phyloP scores from a whole-genome alignment of 78 protist species.

The Protostelium mycophagum region DNA sequence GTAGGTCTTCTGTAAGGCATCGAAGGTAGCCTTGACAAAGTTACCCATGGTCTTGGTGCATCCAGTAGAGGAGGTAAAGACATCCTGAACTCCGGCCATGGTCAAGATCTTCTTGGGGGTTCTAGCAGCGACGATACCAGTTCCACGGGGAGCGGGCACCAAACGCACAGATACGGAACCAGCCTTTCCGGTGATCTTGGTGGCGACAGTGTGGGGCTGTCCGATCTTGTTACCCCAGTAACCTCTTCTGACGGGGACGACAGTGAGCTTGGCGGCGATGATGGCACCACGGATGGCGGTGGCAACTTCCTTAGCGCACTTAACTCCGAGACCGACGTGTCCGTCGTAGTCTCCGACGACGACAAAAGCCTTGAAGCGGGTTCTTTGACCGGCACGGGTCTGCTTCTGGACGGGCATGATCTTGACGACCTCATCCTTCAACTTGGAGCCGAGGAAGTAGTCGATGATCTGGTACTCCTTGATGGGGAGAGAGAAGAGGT shows the following conservation, averaged over 20 bases:
- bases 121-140: slow-evolving; percentile 99
- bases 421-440: slow-evolving; percentile 98
- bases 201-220: slow-evolving; percentile 99
- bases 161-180: slow-evolving; percentile 98
- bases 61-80: slow-evolving; percentile 96
- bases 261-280: slow-evolving; percentile 92
- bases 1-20: slow-evolving; percentile 92
- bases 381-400: slow-evolving; percentile 99
- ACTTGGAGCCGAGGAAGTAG: slow-evolving; percentile 58
- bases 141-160: slow-evolving; percentile 99
- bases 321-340: slow-evolving; percentile 99
- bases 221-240: slow-evolving; percentile 99
- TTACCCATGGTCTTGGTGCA: slow-evolving; percentile 98
- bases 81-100: slow-evolving; percentile 98
- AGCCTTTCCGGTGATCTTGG: slow-evolving; percentile 98
- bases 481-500: slow-evolving; percentile 97
- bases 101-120: slow-evolving; percentile 95
- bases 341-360: slow-evolving; percentile 93
- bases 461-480: slow-evolving; percentile 99
- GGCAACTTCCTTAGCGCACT: slow-evolving; percentile 99
- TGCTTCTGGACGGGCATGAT: slow-evolving; percentile 99
- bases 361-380: slow-evolving; percentile 98
- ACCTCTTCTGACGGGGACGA: slow-evolving; percentile 99
- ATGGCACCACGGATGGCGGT: slow-evolving; percentile 99
- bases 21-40: slow-evolving; percentile 96